Percentiles rank a stretch among this genome's conserved stretches.
Evolutionary conservation across 805 yeast genomes (phyloP).

Genomic region (Ogataea minuta): DNA sequence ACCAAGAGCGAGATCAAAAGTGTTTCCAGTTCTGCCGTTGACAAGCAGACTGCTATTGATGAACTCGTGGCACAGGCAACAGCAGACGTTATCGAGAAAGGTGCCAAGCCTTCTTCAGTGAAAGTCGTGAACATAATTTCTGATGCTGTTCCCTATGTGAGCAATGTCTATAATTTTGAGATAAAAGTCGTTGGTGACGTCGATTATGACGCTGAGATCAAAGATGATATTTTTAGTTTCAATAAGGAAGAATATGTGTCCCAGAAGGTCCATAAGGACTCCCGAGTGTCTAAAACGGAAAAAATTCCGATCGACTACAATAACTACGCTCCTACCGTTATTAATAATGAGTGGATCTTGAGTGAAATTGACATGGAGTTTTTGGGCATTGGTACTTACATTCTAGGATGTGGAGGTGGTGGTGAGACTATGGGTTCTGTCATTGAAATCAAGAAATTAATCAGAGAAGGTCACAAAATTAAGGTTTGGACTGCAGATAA

Average conservation of each 20-base stretch:
- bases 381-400: slow-evolving; percentile 40
- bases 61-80: slow-evolving; percentile 21
- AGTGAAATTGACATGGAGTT: slow-evolving; percentile 42
- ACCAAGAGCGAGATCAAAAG: slow-evolving; percentile 21
- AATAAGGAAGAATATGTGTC: slow-evolving; percentile 11
- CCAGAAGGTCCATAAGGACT: slow-evolving; percentile 12
- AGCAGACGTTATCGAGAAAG: slow-evolving; percentile 22
- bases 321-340: slow-evolving; percentile 16
- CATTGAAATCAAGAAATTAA: slow-evolving; percentile 34
- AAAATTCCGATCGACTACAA: slow-evolving; percentile 16
- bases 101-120: slow-evolving; percentile 28
- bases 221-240: no score
- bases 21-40: slow-evolving; percentile 5
- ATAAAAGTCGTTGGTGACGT: slow-evolving; percentile 46
- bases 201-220: no score
- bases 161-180: slow-evolving; percentile 33
- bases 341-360: slow-evolving; percentile 36
- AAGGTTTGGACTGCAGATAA: slow-evolving; percentile 35
- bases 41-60: slow-evolving; percentile 18
- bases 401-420: slow-evolving; percentile 50
- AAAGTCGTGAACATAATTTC: slow-evolving; percentile 26
- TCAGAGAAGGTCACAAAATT: slow-evolving; percentile 35
- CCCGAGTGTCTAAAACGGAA: slow-evolving; percentile 10
- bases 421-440: slow-evolving; percentile 40
- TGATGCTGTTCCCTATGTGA: slow-evolving; percentile 36